These are phyloP conservation scores for Geum urbanum DNA, from an alignment of 306 rosid species.

Conservation along the genomic window DNA sequence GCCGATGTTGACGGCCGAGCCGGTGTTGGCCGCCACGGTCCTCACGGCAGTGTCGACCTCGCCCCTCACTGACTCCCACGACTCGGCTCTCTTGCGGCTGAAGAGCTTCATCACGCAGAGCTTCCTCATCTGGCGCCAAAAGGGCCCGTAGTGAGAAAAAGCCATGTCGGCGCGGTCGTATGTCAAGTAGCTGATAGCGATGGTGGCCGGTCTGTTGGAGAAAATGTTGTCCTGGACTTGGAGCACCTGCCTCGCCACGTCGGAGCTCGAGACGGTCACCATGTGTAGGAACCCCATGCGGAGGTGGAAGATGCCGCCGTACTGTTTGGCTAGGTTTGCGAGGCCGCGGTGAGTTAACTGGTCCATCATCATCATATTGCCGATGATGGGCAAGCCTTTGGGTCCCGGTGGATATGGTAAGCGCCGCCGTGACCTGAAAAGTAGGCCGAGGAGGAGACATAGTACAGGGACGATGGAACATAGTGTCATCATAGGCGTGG, in stretches of 20 bases:
- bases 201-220: conserved; percentile 76
- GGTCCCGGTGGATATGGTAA: conserved; percentile 80
- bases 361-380: conserved; percentile 75
- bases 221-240: conserved; percentile 71
- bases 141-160: conserved; percentile 86
- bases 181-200: conserved; percentile 79
- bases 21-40: conserved; percentile 20
- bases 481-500: conserved; percentile 17
- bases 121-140: conserved; percentile 91
- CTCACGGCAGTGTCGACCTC: conserved; percentile 54
- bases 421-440: conserved; percentile 22
- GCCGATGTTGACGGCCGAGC: conserved; percentile 49
- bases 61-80: conserved; percentile 71
- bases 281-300: conserved; percentile 74
- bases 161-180: conserved; percentile 94
- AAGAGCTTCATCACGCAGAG: conserved; percentile 82
- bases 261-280: conserved; percentile 55
- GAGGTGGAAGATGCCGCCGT: conserved; percentile 76
- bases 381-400: conserved; percentile 63
- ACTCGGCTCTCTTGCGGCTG: conserved; percentile 77
- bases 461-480: conserved; percentile 30
- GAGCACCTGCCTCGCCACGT: conserved; percentile 70
- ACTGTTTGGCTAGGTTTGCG: conserved; percentile 48
- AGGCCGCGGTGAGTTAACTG: conserved; percentile 81
- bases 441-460: conserved; percentile 21